These are phyloP conservation scores for Barnettozyma populi DNA, from an alignment of 805 yeast species.

Conservation along the genomic window DNA sequence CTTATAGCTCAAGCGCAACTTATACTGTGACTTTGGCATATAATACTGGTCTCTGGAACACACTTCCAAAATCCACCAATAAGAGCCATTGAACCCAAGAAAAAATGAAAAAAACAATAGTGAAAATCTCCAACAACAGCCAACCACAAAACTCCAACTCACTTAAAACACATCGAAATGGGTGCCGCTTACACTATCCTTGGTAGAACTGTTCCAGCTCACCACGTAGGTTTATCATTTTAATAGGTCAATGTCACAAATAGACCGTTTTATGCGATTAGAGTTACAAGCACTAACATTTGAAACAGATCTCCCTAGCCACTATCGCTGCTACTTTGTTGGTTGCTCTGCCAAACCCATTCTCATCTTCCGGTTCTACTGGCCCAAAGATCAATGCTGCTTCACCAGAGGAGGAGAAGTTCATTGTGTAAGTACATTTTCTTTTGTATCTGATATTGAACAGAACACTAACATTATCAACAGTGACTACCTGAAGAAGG, in stretches of 20 bases:
- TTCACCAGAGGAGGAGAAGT: conserved; percentile 85
- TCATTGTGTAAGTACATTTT: conserved; percentile 38
- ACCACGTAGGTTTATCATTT: conserved; percentile 49
- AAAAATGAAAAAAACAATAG: conserved; percentile 2
- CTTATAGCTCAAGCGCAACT: too few species aligned
- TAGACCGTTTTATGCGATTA: not conserved
- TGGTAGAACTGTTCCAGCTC: conserved; percentile 81
- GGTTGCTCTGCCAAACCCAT: conserved; percentile 67
- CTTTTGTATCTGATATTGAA: not conserved
- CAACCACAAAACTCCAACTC: not conserved
- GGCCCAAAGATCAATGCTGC: conserved; percentile 65
- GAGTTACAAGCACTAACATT: conserved; percentile 9
- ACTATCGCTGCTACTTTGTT: conserved; percentile 68
- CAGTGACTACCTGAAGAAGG: conserved; percentile 53
- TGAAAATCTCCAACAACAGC: not conserved
- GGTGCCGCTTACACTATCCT: conserved; percentile 79
- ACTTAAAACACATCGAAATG: conserved; percentile 39
- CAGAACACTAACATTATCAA: conserved; percentile 20
- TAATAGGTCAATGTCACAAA: not conserved
- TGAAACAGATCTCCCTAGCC: conserved; percentile 62
- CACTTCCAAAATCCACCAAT: conserved; percentile 2
- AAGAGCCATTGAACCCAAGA: not conserved
- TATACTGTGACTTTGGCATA: not conserved
- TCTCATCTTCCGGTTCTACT: conserved; percentile 32
- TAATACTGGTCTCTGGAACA: too few species aligned